A percentile compares a stretch with the other conserved stretches of the same genome.
Evolutionary conservation across 805 yeast genomes (phyloP).

Genomic region (Ogataea haglerorum): DNA sequence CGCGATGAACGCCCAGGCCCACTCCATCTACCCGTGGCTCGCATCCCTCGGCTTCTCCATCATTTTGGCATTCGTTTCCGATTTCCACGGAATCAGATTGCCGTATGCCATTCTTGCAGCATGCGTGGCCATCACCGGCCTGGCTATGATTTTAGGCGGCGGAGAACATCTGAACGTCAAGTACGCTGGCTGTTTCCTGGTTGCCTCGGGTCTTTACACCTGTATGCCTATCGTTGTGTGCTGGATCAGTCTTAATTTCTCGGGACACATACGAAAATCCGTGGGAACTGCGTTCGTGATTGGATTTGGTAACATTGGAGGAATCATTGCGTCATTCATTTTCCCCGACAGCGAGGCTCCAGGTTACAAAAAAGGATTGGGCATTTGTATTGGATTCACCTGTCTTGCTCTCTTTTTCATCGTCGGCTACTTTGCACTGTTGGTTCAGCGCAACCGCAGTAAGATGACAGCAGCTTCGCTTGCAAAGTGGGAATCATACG

Average conservation of each 20-base stretch:
- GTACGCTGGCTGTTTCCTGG: slow-evolving; percentile 63
- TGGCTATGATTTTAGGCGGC: slow-evolving; percentile 51
- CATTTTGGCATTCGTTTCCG: slow-evolving; percentile 61
- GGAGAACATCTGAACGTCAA: slow-evolving; percentile 37
- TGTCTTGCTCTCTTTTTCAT: slow-evolving; percentile 38
- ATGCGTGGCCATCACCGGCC: slow-evolving; percentile 48
- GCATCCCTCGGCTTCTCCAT: slow-evolving; percentile 67
- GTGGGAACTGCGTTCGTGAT: slow-evolving; percentile 50
- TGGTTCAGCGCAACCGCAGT: slow-evolving; percentile 33
- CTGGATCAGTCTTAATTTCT: slow-evolving; percentile 60
- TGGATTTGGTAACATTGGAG: slow-evolving; percentile 74
- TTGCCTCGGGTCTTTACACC: slow-evolving; percentile 56
- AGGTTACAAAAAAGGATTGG: slow-evolving; percentile 51
- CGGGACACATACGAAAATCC: slow-evolving; percentile 59
- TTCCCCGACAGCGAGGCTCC: slow-evolving; percentile 58
- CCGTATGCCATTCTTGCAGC: slow-evolving; percentile 36
- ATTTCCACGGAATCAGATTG: slow-evolving; percentile 45
- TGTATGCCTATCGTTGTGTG: slow-evolving; percentile 70
- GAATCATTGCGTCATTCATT: slow-evolving; percentile 59
- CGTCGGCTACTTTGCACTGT: slow-evolving; percentile 31
- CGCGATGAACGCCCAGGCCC: slow-evolving; percentile 70
- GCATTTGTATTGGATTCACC: slow-evolving; percentile 47
- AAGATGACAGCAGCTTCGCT: slow-evolving; percentile 33
- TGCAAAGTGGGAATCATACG: slow-evolving; percentile 28
- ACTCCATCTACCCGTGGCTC: slow-evolving; percentile 85